Percentiles rank a stretch among this genome's conserved stretches.
phyloP scores from a whole-genome alignment of 176 grass and related monocot genomes.

The Musa itinerans region DNA sequence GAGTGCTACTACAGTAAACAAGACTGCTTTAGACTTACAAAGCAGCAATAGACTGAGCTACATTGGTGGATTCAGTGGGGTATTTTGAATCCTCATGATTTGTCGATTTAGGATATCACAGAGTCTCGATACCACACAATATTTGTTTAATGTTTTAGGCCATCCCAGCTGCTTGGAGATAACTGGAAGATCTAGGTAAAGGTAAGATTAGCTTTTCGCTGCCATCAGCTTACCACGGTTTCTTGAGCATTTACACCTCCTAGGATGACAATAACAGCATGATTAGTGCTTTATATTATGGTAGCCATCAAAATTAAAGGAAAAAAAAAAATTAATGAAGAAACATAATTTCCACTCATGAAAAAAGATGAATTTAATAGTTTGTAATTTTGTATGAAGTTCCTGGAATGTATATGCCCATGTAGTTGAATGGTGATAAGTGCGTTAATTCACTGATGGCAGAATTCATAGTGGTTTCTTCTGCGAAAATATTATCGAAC shows the following conservation, averaged over 20 bases:
- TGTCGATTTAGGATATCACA: background rate
- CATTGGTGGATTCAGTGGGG: background rate
- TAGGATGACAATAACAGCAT: background rate
- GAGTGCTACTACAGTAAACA: no score
- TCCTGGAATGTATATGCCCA: no score
- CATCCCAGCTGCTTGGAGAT: background rate
- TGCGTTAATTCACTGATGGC: no score
- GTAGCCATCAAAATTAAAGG: background rate
- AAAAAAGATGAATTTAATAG: background rate
- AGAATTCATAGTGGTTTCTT: no score
- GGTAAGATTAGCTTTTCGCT: background rate
- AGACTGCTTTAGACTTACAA: background rate
- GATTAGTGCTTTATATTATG: background rate
- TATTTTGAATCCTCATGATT: background rate
- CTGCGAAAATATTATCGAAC: no score
- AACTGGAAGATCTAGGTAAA: no score
- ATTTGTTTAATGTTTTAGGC: background rate
- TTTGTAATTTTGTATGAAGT: no score
- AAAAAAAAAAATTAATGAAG: no score
- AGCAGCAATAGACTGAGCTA: background rate
- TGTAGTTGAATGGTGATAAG: no score
- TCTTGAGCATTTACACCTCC: background rate
- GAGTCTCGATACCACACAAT: background rate
- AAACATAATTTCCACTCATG: background rate
- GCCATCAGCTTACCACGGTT: background rate